Percentiles rank a stretch among this genome's conserved stretches.
Evolutionary conservation across 2,329 filamentous ascomycete species (phyloP).

Genomic region (Orbilia quercus): DNA sequence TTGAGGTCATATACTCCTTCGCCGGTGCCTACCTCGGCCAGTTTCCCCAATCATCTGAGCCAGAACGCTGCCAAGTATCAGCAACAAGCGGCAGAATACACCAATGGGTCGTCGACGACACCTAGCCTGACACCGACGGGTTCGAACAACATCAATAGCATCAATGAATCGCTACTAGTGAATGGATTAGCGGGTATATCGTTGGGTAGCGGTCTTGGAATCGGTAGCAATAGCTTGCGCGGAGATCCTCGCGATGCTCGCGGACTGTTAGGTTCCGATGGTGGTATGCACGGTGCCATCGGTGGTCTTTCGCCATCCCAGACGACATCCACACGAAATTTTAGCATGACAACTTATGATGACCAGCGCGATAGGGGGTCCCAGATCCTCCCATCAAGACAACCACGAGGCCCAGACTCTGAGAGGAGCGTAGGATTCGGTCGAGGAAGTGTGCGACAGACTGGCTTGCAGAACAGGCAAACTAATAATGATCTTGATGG

Average conservation of each 20-base stretch:
- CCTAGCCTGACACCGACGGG: slow-evolving; percentile 74
- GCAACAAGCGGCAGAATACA: slow-evolving; percentile 70
- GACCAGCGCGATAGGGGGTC: slow-evolving; percentile 58
- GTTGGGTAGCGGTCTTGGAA: slow-evolving; percentile 59
- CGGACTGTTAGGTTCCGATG: slow-evolving; percentile 57
- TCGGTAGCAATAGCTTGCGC: slow-evolving; percentile 59
- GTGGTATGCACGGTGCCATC: slow-evolving; percentile 52
- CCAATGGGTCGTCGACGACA: slow-evolving; percentile 71
- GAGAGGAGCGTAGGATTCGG: slow-evolving; percentile 60
- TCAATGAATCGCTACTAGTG: slow-evolving; percentile 71
- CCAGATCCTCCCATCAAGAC: slow-evolving; percentile 60
- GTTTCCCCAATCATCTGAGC: slow-evolving; percentile 78
- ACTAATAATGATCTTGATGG: slow-evolving; percentile 52
- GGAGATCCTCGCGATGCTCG: slow-evolving; percentile 60
- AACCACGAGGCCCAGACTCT: slow-evolving; percentile 61
- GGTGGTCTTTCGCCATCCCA: slow-evolving; percentile 52
- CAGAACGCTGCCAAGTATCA: slow-evolving; percentile 72
- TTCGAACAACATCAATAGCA: slow-evolving; percentile 62
- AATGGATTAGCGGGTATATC: slow-evolving; percentile 68
- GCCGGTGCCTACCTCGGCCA: slow-evolving; percentile 87
- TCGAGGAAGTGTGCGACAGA: slow-evolving; percentile 52
- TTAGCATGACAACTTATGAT: slow-evolving; percentile 59
- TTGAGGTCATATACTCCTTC: slow-evolving; percentile 94
- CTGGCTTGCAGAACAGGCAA: slow-evolving; percentile 37
- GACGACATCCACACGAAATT: slow-evolving; percentile 58